Evolutionary conservation across 306 rosid species (phyloP).

Genomic region (Citrullus amarus): DNA sequence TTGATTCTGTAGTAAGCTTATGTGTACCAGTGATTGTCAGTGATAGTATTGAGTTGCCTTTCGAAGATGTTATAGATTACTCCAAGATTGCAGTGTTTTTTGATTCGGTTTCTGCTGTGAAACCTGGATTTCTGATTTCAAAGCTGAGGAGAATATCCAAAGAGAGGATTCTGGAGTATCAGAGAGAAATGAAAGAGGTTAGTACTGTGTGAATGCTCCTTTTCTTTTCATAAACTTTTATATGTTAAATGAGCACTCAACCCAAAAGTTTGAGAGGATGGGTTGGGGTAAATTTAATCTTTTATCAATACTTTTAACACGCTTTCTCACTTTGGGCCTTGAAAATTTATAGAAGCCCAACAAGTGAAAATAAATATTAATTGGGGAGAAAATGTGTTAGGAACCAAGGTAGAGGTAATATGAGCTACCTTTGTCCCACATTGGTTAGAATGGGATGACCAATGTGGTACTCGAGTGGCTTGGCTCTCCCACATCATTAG

Average conservation of each 20-base stretch:
- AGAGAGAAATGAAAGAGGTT: constrained; percentile 72
- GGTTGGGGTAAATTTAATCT: neutral
- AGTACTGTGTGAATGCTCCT: constrained; percentile 12
- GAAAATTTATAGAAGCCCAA: neutral
- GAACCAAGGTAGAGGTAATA: no score
- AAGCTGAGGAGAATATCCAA: constrained; percentile 39
- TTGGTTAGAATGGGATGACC: no score
- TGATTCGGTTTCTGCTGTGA: constrained; percentile 48
- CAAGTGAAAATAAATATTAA: neutral
- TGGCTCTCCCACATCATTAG: no score
- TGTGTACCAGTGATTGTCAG: constrained; percentile 85
- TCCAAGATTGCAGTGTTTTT: constrained; percentile 72
- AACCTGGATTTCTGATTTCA: constrained; percentile 56
- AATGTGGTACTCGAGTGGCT: no score
- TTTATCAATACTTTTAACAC: no score
- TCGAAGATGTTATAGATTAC: constrained; percentile 84
- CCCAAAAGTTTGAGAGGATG: neutral
- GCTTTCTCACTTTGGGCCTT: neutral
- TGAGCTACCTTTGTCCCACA: no score
- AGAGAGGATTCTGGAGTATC: constrained; percentile 60
- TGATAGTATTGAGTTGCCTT: constrained; percentile 77
- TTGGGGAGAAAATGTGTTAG: neutral
- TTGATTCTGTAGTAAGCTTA: constrained; percentile 89
- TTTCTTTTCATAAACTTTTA: neutral
- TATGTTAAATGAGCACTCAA: no score